Evolutionary conservation across 495 filamentous ascomycete genomes (phyloP), one percentile per base, ranked within the genome.

Genomic region (Geoglossum glabrum): DNA sequence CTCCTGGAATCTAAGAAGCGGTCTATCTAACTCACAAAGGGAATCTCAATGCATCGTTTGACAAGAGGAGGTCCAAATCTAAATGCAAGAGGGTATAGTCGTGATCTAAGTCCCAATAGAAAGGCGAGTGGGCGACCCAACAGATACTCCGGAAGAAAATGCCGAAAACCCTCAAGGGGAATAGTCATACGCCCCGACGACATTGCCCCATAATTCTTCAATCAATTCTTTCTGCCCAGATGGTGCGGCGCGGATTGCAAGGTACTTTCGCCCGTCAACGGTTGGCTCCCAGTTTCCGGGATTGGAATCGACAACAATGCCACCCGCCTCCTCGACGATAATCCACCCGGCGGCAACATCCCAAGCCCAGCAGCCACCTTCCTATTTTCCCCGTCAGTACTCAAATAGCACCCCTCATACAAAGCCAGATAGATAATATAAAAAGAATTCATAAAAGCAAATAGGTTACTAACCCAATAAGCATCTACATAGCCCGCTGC

Each of bases 321-420:
- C 90, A 0, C 90, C 90, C 0, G 88, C 86, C 70, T 96, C 90
- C 23, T 71, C 73, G 19, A 96, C 70, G 62, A 96, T 85, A 31
- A 89, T 82, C 90, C 90, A 95, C 0, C 81, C 90, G 8, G 90
- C 90, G 62, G 83, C 85, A 13, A 95, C 87, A 71, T 96, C 90
- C 90, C 90, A 95, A 28, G 85, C 86, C 84, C 87, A 95, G 67
- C 85, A 90, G 8, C 90, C 90, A 15, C 86, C 87, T 64, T 96
- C 90, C 49, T 52, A 30, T 28, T 15, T 52, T 30, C 3, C 8
- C 17, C 49, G 11, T 52, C 17, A 52, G 49, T 11, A 30, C 26
- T 17, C 15, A 52, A 3, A 19, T 31, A 21, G 1, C 23, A n/a
- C n/a, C 40, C 10, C 40, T 45, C 40, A 45, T 21, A 10, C 40